phyloP scores from a whole-genome alignment of 805 yeast genomes.

The Yarrowia bubula region DNA sequence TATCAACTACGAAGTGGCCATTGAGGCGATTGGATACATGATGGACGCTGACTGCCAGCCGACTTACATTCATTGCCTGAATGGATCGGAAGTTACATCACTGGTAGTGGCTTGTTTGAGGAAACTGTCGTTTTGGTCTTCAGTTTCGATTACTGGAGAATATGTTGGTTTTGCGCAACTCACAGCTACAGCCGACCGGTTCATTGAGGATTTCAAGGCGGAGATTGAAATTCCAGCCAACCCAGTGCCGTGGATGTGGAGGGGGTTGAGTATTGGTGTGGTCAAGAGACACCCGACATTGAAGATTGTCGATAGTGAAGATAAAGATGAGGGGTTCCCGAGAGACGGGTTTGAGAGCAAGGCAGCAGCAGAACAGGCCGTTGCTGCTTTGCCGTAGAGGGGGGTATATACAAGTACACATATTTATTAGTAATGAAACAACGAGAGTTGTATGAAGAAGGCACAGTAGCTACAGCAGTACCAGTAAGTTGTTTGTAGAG shows the following conservation, averaged over 20 bases:
- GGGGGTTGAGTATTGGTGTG: constrained; percentile 56
- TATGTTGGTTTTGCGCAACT: constrained; percentile 73
- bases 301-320: constrained; percentile 30
- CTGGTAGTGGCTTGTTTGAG: constrained; percentile 83
- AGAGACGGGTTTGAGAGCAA: not conserved
- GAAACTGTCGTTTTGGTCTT: constrained; percentile 81
- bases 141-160: constrained; percentile 83
- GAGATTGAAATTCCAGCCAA: constrained; percentile 55
- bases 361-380: not conserved
- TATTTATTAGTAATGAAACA: too few species aligned
- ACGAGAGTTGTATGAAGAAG: too few species aligned
- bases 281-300: constrained; percentile 54
- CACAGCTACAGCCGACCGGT: constrained; percentile 76
- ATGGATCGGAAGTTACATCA: constrained; percentile 86
- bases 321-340: constrained; percentile 4
- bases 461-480: too few species aligned
- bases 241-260: constrained; percentile 65
- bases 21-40: constrained; percentile 57
- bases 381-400: not conserved
- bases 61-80: constrained; percentile 77
- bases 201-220: constrained; percentile 76
- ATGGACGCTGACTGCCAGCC: constrained; percentile 63
- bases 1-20: constrained; percentile 61
- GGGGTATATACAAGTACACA: not conserved
- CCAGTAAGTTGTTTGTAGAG: too few species aligned